Base-by-base conservation (phyloP, 257 asterid genomes). In the Paraleonurus japonicus region DNA sequence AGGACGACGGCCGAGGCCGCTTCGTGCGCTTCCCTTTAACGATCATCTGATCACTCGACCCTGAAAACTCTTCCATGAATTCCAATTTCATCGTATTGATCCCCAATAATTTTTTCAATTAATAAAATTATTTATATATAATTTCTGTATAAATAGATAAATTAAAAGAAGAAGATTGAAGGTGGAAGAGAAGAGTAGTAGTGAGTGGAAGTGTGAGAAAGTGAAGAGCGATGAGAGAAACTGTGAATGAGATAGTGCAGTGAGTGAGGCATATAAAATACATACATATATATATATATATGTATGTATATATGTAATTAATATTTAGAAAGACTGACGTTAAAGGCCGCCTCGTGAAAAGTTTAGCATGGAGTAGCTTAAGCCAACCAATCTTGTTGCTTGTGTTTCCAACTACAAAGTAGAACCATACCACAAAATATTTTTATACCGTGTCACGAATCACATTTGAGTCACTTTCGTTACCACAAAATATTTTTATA, bases 21-120 rank as follows among this genome's bases (percentile, higher is more conserved):
- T 87, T 89, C 33, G 81, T 80, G 4, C 95, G 90, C 73, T 83
- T 92, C 64, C 90, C 79, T 77, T 87, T 92, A 8, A 82, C 72
- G 81, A 86, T 70, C 60, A 74, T 33, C 6, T 71, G 92, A 64
- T 87, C 93, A 45, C 15, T 74, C 7, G 81, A 78, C 17, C 70
- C 81, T 0, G 88, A 72, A 6, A 88, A 78, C 24, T 86, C 88
- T 16, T 86, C 94, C 72, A 75, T 17, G 41, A 67, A 71, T 51
- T 85, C 79, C 70, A 82, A 57, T 37, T 76, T 70, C 82, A 79
- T 75, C 69, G 65, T 61, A n/a, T n/a, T 69, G 39, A 9, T 28
- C 1, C 5, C 66, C 3, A 51, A n/a, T n/a, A n/a, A n/a, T n/a
- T 22, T 19, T 12, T 13, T 0, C 8, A 24, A 7, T 3, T 7